Conservation (phyloP, 73 alveolate species). For the Tetrahymena malaccensis region DNA sequence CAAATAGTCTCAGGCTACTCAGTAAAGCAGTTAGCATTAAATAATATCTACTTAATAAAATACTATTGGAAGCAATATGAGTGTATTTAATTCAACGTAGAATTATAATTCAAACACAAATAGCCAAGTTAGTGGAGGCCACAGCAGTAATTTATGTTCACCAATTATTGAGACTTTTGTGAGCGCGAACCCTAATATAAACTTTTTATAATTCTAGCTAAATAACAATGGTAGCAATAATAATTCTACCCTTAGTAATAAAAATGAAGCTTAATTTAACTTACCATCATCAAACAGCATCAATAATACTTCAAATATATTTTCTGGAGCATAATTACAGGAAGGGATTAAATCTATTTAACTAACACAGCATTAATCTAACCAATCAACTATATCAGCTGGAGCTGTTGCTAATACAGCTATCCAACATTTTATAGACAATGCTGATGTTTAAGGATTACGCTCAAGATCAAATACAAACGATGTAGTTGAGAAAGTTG, state of each 20-base stretch:
- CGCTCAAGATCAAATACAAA: background rate
- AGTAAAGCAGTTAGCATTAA: too few species aligned
- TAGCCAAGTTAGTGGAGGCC: background rate
- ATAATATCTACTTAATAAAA: background rate
- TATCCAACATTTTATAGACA: background rate
- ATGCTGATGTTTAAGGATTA: background rate
- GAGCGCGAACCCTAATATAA: background rate
- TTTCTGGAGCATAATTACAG: background rate
- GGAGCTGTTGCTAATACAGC: background rate
- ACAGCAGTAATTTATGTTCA: background rate
- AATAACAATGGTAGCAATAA: background rate
- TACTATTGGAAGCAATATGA: background rate
- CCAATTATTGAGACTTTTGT: background rate
- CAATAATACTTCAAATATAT: background rate
- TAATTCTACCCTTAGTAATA: background rate
- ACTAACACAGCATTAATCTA: background rate
- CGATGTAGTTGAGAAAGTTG: background rate
- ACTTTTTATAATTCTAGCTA: background rate
- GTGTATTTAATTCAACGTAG: background rate
- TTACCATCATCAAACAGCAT: background rate
- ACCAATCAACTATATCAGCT: background rate
- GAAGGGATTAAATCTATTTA: background rate
- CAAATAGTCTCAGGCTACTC: background rate
- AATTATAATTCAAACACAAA: background rate
- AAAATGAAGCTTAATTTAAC: background rate